phyloP scores from a whole-genome alignment of 2,329 filamentous ascomycete species.

The Emergomyces orientalis region DNA sequence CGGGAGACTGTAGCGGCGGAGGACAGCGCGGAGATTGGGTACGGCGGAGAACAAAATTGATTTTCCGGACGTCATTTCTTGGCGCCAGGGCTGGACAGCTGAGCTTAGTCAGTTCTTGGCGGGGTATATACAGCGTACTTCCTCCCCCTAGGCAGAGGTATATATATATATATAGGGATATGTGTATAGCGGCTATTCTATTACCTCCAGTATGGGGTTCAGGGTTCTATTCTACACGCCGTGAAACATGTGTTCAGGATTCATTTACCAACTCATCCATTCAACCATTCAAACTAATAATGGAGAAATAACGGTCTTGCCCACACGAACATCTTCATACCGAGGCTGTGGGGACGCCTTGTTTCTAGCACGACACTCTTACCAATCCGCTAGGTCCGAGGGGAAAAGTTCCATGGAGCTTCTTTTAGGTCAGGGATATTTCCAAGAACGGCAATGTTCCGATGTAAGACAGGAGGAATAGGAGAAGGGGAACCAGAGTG shows the following conservation, averaged over 20 bases:
- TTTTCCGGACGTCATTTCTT: constrained; percentile 5
- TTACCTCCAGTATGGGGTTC: neutral
- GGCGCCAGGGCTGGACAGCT: neutral
- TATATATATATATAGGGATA: no score
- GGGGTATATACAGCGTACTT: neutral
- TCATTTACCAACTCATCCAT: neutral
- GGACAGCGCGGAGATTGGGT: neutral
- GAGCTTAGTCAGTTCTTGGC: neutral
- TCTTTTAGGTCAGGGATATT: neutral
- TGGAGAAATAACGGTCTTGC: no score
- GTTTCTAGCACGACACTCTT: neutral
- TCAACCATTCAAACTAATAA: neutral
- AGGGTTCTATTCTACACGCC: neutral
- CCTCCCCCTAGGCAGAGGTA: no score
- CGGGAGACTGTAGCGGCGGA: neutral
- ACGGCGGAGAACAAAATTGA: neutral
- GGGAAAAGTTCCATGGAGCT: neutral
- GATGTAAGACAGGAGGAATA: neutral
- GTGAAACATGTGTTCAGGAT: neutral
- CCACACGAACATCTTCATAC: no score
- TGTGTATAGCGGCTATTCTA: neutral
- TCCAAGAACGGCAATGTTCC: neutral
- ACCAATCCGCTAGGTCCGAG: neutral
- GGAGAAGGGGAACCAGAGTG: neutral
- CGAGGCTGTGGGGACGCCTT: no score